Evolutionary conservation across 495 filamentous ascomycete genomes (phyloP).

Genomic region (Aspergillus conjunctus): DNA sequence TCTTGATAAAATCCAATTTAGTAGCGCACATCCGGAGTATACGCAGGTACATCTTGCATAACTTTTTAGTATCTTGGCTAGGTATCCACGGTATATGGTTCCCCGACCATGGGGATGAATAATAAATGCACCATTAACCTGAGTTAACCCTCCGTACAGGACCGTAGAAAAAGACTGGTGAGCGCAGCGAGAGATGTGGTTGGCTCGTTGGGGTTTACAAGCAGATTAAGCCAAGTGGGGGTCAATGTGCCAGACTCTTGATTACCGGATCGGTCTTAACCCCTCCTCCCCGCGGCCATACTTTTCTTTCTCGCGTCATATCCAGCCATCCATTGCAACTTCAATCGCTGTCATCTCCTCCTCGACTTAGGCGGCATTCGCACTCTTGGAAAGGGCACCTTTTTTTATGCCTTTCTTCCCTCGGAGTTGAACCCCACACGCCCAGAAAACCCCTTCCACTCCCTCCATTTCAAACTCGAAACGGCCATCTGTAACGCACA

Average conservation of each 20-base stretch:
- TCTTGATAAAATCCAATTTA: too few species aligned
- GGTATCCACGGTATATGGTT: too few species aligned
- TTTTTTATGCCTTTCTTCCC: background rate
- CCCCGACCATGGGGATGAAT: too few species aligned
- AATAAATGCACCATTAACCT: too few species aligned
- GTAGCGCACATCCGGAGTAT: too few species aligned
- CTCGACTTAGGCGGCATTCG: background rate
- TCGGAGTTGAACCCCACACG: background rate
- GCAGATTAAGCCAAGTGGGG: conserved; percentile 10
- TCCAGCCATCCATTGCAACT: background rate
- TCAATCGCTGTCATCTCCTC: conserved; percentile 1
- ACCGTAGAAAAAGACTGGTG: background rate
- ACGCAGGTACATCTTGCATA: too few species aligned
- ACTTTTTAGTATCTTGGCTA: too few species aligned
- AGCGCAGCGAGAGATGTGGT: conserved; percentile 3
- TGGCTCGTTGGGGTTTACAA: conserved; percentile 2
- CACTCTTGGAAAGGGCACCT: background rate
- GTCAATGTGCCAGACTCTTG: conserved; percentile 14
- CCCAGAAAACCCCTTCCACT: background rate
- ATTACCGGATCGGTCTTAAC: conserved; percentile 12
- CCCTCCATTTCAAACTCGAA: background rate
- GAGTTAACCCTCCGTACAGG: background rate
- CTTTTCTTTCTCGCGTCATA: conserved; percentile 6
- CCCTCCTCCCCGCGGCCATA: conserved; percentile 16
- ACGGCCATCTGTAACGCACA: background rate